These are phyloP conservation scores for Microsporum audouinii DNA, from an alignment of 2,329 filamentous ascomycete species.

Conservation along the genomic window DNA sequence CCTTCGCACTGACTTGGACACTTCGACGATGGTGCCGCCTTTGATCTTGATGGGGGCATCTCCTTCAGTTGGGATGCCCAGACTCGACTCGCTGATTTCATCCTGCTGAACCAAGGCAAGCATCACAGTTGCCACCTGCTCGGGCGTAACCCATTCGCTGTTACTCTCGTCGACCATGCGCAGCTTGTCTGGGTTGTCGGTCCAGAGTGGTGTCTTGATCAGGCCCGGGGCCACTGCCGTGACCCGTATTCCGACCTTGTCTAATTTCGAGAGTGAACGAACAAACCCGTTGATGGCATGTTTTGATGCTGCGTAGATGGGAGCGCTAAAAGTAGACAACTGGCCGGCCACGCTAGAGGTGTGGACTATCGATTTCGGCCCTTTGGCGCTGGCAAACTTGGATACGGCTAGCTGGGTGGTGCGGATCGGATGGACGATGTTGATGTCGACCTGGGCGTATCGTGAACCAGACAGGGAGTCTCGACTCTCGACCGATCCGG, in stretches of 20 bases:
- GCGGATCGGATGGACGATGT: slow-evolving; percentile 43
- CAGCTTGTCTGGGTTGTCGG: slow-evolving; percentile 50
- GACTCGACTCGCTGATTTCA: slow-evolving; percentile 28
- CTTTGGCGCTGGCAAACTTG: slow-evolving; percentile 33
- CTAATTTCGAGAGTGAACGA: slow-evolving; percentile 38
- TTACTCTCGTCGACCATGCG: slow-evolving; percentile 36
- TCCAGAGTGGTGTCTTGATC: slow-evolving; percentile 52
- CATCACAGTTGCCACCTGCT: slow-evolving; percentile 51
- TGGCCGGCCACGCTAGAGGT: slow-evolving; percentile 41
- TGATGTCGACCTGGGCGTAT: slow-evolving; percentile 40
- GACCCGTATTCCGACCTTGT: slow-evolving; percentile 42
- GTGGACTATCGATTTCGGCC: slow-evolving; percentile 36
- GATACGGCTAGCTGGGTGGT: slow-evolving; percentile 41
- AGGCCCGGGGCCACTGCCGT: slow-evolving; percentile 50
- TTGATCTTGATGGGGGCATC: slow-evolving; percentile 27
- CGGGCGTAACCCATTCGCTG: slow-evolving; percentile 49
- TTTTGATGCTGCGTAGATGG: slow-evolving; percentile 41
- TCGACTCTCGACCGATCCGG: slow-evolving; percentile 32
- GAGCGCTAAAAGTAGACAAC: slow-evolving; percentile 26
- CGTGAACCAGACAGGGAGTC: slow-evolving; percentile 32
- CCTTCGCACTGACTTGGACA: slow-evolving; percentile 42
- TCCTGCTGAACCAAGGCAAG: slow-evolving; percentile 43
- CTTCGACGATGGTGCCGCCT: slow-evolving; percentile 46
- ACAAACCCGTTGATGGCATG: slow-evolving; percentile 41
- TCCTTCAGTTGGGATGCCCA: slow-evolving; percentile 20